These are phyloP conservation scores for Astrothelium macrocarpum DNA, from an alignment of 495 filamentous ascomycete species.

Conservation along the genomic window DNA sequence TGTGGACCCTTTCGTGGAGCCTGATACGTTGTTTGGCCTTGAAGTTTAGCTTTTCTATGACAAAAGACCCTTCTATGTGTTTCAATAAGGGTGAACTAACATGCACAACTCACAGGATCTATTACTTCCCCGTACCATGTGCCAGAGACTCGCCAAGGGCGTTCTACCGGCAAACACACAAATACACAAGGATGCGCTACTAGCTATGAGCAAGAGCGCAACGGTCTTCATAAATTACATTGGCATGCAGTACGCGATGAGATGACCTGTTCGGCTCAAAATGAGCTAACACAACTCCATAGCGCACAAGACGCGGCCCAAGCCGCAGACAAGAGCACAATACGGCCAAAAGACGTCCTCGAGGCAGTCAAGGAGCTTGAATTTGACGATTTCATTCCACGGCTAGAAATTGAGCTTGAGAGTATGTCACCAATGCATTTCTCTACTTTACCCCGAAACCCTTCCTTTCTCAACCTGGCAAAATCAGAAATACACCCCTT, in stretches of 20 bases:
- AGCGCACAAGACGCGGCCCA: conserved; percentile 71
- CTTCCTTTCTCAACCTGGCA: background rate
- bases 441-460: too few relatives aligned
- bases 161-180: conserved; percentile 94
- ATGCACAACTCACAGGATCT: conserved; percentile 56
- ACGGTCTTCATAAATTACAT: conserved; percentile 93
- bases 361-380: conserved; percentile 73
- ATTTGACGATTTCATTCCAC: conserved; percentile 63
- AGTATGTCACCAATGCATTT: conserved; percentile 33
- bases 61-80: too few relatives aligned
- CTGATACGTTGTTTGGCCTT: too few relatives aligned
- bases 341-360: conserved; percentile 75
- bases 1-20: too few relatives aligned
- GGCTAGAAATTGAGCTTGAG: conserved; percentile 52
- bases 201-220: conserved; percentile 85
- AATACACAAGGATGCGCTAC: conserved; percentile 84
- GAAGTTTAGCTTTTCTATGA: too few relatives aligned
- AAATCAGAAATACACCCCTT: background rate
- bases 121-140: conserved; percentile 84
- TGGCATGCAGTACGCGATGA: conserved; percentile 58
- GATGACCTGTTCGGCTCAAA: background rate
- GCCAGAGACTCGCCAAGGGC: conserved; percentile 84
- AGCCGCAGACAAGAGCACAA: conserved; percentile 65
- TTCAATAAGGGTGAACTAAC: too few relatives aligned
- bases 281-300: conserved; percentile 7